Base-by-base conservation (phyloP, 441 rosid genomes). In the Viola pubescens region DNA sequence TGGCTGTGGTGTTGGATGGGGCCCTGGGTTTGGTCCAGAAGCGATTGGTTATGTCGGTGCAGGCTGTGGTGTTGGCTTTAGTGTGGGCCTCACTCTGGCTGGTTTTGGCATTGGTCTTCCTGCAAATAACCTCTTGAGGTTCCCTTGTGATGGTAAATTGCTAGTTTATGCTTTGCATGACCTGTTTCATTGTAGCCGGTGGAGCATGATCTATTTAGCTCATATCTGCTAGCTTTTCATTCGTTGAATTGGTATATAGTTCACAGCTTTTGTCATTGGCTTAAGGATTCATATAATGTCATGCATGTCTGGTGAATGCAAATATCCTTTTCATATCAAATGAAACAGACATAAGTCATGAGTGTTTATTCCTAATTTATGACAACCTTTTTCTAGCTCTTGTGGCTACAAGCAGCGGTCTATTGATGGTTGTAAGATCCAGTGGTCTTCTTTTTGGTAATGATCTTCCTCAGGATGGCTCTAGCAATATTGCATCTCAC, bases 1-100 rank as follows among this genome's bases (percentile, higher is more conserved):
- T 61, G 98, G 98, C 7, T 91, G 98, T 63, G 98, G 98, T 4
- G 81, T 91, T 5, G 98, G 98, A 12, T 91, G 98, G 98, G 96
- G 96, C 19, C 98, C 98, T 58, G 95, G 98, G 34, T 87, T 91
- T 61, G 98, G 98, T 40, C 95, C 95, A 56, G 95, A 87, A 75
- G 98, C 84, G 42, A 59, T 88, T 71, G 96, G 96, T 34, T 88
- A 86, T 63, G 86, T 91, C 39, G 98, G 98, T 64, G 83, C 98
- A 39, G 98, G 98, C 58, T 91, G 98, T 7, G 98, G 98, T 9
- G 63, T 83, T 63, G 98, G 98, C 39, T 91, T 91, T 63, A 85
- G 82, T 59, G 96, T 91, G 48, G 98, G 98, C 59, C 64, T 91
- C 59, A 91, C 96, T 42, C 63, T 87, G 9, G 85, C 79, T 60